Percentiles rank a stretch among this genome's conserved stretches.
These are phyloP conservation scores for Musa acuminata DNA, from an alignment of 176 grass and related monocot genomes.

Conservation along the genomic window DNA sequence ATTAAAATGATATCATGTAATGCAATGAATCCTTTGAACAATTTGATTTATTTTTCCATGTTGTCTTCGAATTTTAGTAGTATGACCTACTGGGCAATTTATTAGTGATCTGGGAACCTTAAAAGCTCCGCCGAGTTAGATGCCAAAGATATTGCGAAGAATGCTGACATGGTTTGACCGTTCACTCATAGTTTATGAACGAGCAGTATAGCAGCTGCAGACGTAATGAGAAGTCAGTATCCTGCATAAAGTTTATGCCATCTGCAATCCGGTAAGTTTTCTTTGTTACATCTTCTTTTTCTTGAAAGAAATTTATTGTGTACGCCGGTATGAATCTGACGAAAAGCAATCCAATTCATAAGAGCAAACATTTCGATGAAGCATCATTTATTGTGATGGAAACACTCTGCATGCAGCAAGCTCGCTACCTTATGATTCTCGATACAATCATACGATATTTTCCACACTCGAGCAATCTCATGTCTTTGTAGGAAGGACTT, in stretches of 20 bases:
- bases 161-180: not conserved
- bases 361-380: not conserved
- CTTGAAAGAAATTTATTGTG: not conserved
- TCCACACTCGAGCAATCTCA: not conserved
- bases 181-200: constrained; percentile 24
- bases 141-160: not conserved
- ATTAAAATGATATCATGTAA: too few relatives aligned
- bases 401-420: not conserved
- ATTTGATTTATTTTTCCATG: too few relatives aligned
- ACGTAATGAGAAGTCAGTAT: constrained; percentile 58
- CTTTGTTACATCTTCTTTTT: constrained; percentile 1
- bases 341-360: not conserved
- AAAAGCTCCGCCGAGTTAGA: not conserved
- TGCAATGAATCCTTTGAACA: too few relatives aligned
- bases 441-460: not conserved
- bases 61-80: too few relatives aligned
- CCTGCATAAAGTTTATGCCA: constrained; percentile 77
- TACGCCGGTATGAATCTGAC: not conserved
- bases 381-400: not conserved
- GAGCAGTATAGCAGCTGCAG: constrained; percentile 42
- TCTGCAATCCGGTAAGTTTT: constrained; percentile 59
- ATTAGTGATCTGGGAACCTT: not conserved
- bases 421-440: not conserved
- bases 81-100: too few relatives aligned
- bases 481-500: not conserved